Evolutionary conservation across 805 yeast species (phyloP), one percentile per base, ranked within the genome.

Genomic region (Barnettozyma vustinii): DNA sequence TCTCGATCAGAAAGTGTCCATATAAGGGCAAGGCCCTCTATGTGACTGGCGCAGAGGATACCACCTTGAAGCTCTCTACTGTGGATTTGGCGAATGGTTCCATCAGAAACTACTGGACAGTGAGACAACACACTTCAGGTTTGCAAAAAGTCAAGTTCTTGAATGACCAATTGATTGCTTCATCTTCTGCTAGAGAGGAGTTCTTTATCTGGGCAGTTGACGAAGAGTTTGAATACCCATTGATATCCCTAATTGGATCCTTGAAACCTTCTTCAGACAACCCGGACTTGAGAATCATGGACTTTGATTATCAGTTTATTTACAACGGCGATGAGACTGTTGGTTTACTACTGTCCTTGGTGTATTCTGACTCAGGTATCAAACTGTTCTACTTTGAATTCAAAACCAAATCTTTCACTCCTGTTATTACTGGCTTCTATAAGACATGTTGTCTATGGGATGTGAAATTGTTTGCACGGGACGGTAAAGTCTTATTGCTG

Each of bases 221-320:
- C 33, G 65, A 67, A 4, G 57, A 63, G 9, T 64, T 58, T 15
- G 56, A 56, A 7, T 61, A 61, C 13, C 80, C 84, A 1, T 72
- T 75, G 26, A 73, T 84, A 23, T 61, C 61, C 0, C 72, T 81
- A 37, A 68, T 67, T 42, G 76, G 83, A 5, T 66, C 78, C 1
- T 67, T 91, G 26, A 79, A 78, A 3, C 80, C 88, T 1, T 69
- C 75, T 1, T 64, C 74, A 9, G 73, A 72, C 13, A 77, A 79
- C 49, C 96, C 96, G 0, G 98, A 94, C 64, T 71, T 94, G 52
- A 73, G 99, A 55, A 81, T 92, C 48, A 92, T 90, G 97, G 96
- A 87, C 64, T 84, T 90, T 60, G 84, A 75, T 52, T 67, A 78
- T 6, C 52, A 73, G 13, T 71, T 73, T 39, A 68, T 74, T 2